Evolutionary conservation across 2,329 filamentous ascomycete genomes (phyloP), one percentile per base, ranked within the genome.

Genomic region (Colletotrichum agaves): DNA sequence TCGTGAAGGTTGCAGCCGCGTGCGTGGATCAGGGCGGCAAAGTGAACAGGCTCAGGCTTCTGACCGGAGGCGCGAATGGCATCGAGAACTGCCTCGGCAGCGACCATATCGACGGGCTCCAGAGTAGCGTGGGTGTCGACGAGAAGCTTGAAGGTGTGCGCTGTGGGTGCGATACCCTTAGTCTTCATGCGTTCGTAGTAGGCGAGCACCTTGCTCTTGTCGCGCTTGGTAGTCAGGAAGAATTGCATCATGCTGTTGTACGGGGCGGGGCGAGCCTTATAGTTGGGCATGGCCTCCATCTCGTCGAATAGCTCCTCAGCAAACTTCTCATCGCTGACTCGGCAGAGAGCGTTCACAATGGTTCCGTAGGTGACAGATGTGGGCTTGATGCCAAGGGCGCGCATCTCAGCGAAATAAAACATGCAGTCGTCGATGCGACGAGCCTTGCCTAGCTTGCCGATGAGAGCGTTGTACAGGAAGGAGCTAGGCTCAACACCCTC

Each of bases 211-310:
- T 98, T 98, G 78, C 86, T 83, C 82, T 96, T 95, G 79, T 99
- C 95, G 60, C 94, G 93, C 88, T 98, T 98, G 62, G 95, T 98
- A 64, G 93, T 97, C 73, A 98, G 85, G 88, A 98, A 99, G 83
- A 97, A 98, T 78, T 99, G 96, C 89, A 99, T 99, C 90, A 99
- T 92, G 80, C 93, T 97, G 85, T 99, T 98, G 86, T 99, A 99
- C 1, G 96, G 96, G 23, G 96, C 96, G 27, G 96, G 94, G 10
- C 96, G 91, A 44, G 96, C 93, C 85, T 98, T 98, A 88, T 99
- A 99, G 84, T 99, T 99, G 64, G 94, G 91, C 91, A 97, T 97
- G 52, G 91, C 89, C 83, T 99, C 96, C 96, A 99, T 99, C 83
- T 99, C 96, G 76, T 98, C 94, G 76, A 99, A 99, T 74, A 98